Percentiles rank a stretch among this genome's conserved stretches.
Evolutionary conservation across 1,139 yeast species (phyloP).

Genomic region (Candida albicans): DNA sequence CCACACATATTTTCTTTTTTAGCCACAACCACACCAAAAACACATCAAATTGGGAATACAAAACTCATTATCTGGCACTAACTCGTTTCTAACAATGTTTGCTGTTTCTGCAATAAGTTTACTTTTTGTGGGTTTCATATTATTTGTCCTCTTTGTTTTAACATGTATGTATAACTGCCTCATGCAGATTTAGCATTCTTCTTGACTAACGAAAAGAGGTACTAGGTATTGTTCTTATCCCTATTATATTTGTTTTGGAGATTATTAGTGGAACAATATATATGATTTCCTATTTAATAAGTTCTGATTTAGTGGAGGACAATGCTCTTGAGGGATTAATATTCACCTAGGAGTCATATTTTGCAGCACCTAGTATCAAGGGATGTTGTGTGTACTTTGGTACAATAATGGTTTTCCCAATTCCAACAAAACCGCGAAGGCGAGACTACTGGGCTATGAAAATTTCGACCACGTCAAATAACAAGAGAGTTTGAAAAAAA

Average conservation of each 20-base stretch:
- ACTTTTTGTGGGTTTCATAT: slow-evolving; percentile 12
- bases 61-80: background rate
- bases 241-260: slow-evolving; percentile 13
- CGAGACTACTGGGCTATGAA: background rate
- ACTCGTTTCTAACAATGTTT: slow-evolving; percentile 15
- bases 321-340: slow-evolving; percentile 11
- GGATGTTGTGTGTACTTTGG: slow-evolving; percentile 1
- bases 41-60: too few relatives aligned
- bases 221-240: slow-evolving; percentile 13
- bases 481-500: background rate
- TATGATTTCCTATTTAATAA: slow-evolving; percentile 9
- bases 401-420: background rate
- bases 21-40: too few relatives aligned
- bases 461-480: slow-evolving; percentile 15
- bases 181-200: background rate
- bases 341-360: background rate
- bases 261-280: slow-evolving; percentile 12
- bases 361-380: background rate
- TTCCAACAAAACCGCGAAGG: background rate
- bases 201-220: slow-evolving; percentile 2
- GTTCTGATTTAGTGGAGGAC: slow-evolving; percentile 8
- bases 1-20: too few relatives aligned
- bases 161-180: slow-evolving; percentile 16
- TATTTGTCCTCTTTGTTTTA: slow-evolving; percentile 15
- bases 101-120: slow-evolving; percentile 22